Conservation (phyloP, 176 grass and related monocot species). For the Pontederia crassipes region DNA sequence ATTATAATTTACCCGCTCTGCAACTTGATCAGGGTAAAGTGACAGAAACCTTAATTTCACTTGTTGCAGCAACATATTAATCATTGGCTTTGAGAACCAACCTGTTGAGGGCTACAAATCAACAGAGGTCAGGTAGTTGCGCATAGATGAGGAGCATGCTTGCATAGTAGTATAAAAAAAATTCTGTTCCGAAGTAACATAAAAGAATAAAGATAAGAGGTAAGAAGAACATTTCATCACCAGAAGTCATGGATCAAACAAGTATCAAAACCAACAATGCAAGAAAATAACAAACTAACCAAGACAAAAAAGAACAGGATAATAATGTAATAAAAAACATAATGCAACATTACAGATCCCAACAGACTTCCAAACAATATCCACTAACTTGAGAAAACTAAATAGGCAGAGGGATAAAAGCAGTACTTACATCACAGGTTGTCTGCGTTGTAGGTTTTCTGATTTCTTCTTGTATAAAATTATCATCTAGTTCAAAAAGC, state of each 20-base stretch:
- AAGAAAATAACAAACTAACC: too few relatives aligned
- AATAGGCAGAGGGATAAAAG: neutral
- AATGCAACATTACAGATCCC: too few relatives aligned
- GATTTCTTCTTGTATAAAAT: slow-evolving; percentile 86
- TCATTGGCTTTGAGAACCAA: slow-evolving; percentile 73
- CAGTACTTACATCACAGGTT: slow-evolving; percentile 61
- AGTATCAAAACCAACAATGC: too few relatives aligned
- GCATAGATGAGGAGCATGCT: too few relatives aligned
- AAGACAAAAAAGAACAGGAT: too few relatives aligned
- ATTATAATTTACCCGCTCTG: slow-evolving; percentile 27
- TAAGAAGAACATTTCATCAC: too few relatives aligned
- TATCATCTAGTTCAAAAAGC: slow-evolving; percentile 74
- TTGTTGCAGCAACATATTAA: slow-evolving; percentile 62
- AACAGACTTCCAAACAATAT: too few relatives aligned
- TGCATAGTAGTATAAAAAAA: neutral
- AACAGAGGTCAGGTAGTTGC: slow-evolving; percentile 24
- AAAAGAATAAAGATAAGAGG: too few relatives aligned
- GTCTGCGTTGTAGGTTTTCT: slow-evolving; percentile 55
- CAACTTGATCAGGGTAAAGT: slow-evolving; percentile 39
- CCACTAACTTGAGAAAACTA: neutral
- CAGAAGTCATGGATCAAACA: too few relatives aligned
- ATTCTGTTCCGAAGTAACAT: neutral
- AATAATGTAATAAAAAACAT: too few relatives aligned
- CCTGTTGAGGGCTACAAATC: slow-evolving; percentile 49
- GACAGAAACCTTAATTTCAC: slow-evolving; percentile 65